Conservation (phyloP, 768 basidiomycete species). For the Rhizopogon vesiculosus region DNA sequence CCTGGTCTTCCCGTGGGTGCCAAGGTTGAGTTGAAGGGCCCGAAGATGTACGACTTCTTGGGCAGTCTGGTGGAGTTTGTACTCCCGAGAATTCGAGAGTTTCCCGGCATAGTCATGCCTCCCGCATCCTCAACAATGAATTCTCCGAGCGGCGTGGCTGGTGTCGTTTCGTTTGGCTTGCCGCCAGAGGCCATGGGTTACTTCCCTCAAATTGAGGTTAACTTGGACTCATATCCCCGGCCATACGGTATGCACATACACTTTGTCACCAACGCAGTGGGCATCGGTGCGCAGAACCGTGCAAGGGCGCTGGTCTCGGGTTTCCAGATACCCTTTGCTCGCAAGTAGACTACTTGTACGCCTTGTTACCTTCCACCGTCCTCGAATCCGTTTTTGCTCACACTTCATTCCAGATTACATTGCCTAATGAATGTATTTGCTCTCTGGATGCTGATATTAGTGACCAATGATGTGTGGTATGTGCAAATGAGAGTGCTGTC, state of each 20-base stretch:
- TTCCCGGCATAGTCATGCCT: constrained; percentile 79
- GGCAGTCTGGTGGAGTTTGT: constrained; percentile 89
- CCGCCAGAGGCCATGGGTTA: constrained; percentile 79
- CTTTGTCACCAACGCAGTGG: constrained; percentile 84
- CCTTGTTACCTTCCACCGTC: not conserved
- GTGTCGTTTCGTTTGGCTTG: constrained; percentile 88
- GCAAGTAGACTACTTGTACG: constrained; percentile 25
- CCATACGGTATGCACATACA: constrained; percentile 91
- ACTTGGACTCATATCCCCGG: constrained; percentile 83
- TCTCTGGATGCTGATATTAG: constrained; percentile 19
- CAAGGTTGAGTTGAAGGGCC: constrained; percentile 87
- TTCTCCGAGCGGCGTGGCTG: constrained; percentile 74
- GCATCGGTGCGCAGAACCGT: constrained; percentile 85
- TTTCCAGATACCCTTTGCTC: constrained; percentile 85
- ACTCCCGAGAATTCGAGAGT: constrained; percentile 90
- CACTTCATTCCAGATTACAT: not conserved
- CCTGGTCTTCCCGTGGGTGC: constrained; percentile 78
- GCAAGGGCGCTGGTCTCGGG: constrained; percentile 86
- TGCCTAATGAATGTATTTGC: constrained; percentile 3
- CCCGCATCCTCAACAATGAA: constrained; percentile 62
- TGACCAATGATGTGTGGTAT: constrained; percentile 15
- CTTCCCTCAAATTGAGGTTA: constrained; percentile 96
- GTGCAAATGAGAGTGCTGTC: constrained; percentile 28
- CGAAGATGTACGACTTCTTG: constrained; percentile 94
- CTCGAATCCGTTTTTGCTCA: not conserved